Evolutionary conservation across 441 rosid genomes (phyloP), one percentile per base, ranked within the genome.

Genomic region (Corymbia calophylla): DNA sequence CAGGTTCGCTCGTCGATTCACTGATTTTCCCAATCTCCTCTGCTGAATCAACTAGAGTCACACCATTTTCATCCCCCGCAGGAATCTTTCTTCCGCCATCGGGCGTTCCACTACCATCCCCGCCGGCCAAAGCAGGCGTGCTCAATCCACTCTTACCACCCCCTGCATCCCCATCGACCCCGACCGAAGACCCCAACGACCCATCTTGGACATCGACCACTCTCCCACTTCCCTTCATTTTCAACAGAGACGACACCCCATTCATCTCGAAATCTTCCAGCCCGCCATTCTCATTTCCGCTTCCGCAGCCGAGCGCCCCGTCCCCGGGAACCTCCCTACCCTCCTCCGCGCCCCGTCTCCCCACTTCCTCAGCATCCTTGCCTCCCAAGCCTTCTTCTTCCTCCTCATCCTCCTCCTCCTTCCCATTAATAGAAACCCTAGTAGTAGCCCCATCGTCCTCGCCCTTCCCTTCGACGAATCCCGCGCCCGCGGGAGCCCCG

Each of bases 161-260:
- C n/a, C 32, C 91, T 62, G 89, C 92, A 87, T 55, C 88, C 44
- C 25, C 55, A 87, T 18, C 91, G 84, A 56, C 60, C 55, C 56
- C 85, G 53, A 53, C 62, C 13, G 29, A 86, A 86, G 87, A 18
- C 16, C 12, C 87, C 87, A 86, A 18, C 27, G 39, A 31, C 17
- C 47, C 87, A 53, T 51, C 87, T 86, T 53, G 18, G 15, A 18
- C 15, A 48, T 55, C 39, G 60, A 87, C 89, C 25, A 88, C 92
- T 87, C 89, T 55, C 84, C 87, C 89, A 31, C 90, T 90, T 53
- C 68, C 94, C 87, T 90, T 92, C 96, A 94, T 93, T 87, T 92
- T 89, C 89, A 95, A 88, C 93, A 95, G 87, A 27, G 96, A 94
- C 16, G 97, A 94, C 77, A 91, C 95, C 53, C 95, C 98, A 92